Conservation (phyloP, 768 basidiomycete genomes). For the Zangia roseola region DNA sequence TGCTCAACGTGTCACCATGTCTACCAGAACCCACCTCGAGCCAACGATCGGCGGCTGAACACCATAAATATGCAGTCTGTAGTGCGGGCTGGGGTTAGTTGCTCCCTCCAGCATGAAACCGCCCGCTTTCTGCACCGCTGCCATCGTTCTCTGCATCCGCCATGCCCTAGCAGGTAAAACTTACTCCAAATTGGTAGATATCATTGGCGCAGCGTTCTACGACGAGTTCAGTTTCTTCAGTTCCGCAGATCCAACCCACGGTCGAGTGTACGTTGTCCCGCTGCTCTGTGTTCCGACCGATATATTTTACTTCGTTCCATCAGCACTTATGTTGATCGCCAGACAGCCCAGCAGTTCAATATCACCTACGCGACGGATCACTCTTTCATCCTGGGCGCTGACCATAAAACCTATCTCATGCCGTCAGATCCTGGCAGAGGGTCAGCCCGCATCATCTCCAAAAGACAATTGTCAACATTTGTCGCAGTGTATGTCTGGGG, state of each 20-base stretch:
- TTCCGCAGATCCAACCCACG: slow-evolving; percentile 62
- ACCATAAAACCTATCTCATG: slow-evolving; percentile 23
- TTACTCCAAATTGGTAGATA: slow-evolving; percentile 35
- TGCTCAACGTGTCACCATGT: no score
- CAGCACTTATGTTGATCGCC: slow-evolving; percentile 28
- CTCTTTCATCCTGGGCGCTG: slow-evolving; percentile 32
- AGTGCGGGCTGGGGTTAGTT: slow-evolving; percentile 6
- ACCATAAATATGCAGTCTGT: neutral
- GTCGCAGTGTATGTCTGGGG: slow-evolving; percentile 17
- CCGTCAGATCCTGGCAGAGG: slow-evolving; percentile 26
- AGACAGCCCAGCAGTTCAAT: slow-evolving; percentile 25
- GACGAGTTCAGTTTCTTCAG: slow-evolving; percentile 46
- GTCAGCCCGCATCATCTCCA: slow-evolving; percentile 30
- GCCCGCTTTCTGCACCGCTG: neutral
- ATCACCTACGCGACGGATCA: slow-evolving; percentile 29
- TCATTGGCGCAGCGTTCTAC: slow-evolving; percentile 49
- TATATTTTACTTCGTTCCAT: neutral
- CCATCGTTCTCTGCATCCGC: neutral
- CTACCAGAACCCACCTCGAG: no score
- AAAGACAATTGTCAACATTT: slow-evolving; percentile 16
- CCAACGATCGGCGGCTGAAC: slow-evolving; percentile 5
- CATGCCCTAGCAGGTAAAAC: slow-evolving; percentile 1
- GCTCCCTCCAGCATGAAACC: slow-evolving; percentile 7
- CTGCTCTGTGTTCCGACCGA: neutral
- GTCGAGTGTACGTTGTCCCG: slow-evolving; percentile 52